Evolutionary conservation across 768 basidiomycete genomes (phyloP), one percentile per base, ranked within the genome.

Genomic region (Daedaleopsis nitida): DNA sequence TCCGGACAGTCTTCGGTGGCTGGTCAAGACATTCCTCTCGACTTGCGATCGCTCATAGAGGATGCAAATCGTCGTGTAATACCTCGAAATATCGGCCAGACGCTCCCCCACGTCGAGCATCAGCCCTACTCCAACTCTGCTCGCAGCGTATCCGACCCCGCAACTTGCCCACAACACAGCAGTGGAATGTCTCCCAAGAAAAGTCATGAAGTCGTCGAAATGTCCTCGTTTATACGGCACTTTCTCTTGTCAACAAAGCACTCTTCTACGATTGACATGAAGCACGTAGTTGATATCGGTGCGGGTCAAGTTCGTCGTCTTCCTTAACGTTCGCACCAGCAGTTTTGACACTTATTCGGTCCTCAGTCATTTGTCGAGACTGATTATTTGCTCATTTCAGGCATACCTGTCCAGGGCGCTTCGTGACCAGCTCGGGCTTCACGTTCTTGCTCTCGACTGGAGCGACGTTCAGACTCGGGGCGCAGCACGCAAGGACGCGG

Each of bases 141-240:
- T 32, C 27, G 27, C 27, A 7, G 27, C 4, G 27, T 32, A 32
- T 32, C 27, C 4, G 27, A 32, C 27, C 4, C 27, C 27, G 27
- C 27, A 7, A 32, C 27, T 32, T 32, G 27, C 27, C 27, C 27
- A 32, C 27, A 32, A 7, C 27, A 32, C 27, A 32, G 27, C 27
- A 32, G 27, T 48, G 86, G 89, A 16, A 86, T 89, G 83, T 89
- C 88, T 5, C 88, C 88, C 6, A 92, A 92, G 71, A 92, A 92
- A 69, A 74, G 76, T 2, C 89, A 92, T 63, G 90, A 92, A 69
- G 87, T 92, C 49, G 65, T 74, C 1, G 81, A 82, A 51, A 91
- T 91, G 88, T 75, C 79, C 17, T 71, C 78, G 8, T 88, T 83
- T 72, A 76, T 88, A 27, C 68, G 72, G 42, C 67, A 66, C 17